phyloP scores from a whole-genome alignment of 2,329 filamentous ascomycete species.

The Ascochyta viciae-villosae region DNA sequence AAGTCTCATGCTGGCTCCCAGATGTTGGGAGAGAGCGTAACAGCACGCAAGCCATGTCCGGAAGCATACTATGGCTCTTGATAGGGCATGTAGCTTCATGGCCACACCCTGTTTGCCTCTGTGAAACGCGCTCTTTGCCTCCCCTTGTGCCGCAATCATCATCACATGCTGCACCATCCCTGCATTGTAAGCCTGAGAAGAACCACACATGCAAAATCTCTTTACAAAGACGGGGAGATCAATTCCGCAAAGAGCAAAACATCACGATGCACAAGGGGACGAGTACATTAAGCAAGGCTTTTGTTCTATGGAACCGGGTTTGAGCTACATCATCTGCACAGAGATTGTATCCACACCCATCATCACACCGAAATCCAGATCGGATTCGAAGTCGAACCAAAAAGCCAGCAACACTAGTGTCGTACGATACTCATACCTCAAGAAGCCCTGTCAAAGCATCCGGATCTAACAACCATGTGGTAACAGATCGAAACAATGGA shows the following conservation, averaged over 20 bases:
- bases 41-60: neutral
- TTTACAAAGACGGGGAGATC: neutral
- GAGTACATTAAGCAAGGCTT: conserved; percentile 24
- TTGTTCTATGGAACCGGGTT: conserved; percentile 17
- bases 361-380: conserved; percentile 23
- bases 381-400: conserved; percentile 15
- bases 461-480: conserved; percentile 22
- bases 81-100: neutral
- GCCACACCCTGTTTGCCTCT: neutral
- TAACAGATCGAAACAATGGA: conserved; percentile 22
- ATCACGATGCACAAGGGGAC: conserved; percentile 14
- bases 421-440: conserved; percentile 13
- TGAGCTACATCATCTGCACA: conserved; percentile 22
- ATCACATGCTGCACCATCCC: neutral
- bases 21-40: neutral
- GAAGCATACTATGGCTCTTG: neutral
- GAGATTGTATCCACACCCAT: conserved; percentile 27
- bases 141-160: neutral
- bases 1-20: neutral
- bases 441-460: conserved; percentile 18
- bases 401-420: conserved; percentile 16
- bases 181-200: neutral
- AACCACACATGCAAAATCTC: neutral
- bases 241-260: neutral
- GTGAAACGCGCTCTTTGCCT: neutral